These are phyloP conservation scores for Hymenoscyphus repandus DNA, from an alignment of 2,329 filamentous ascomycete species.

Conservation along the genomic window DNA sequence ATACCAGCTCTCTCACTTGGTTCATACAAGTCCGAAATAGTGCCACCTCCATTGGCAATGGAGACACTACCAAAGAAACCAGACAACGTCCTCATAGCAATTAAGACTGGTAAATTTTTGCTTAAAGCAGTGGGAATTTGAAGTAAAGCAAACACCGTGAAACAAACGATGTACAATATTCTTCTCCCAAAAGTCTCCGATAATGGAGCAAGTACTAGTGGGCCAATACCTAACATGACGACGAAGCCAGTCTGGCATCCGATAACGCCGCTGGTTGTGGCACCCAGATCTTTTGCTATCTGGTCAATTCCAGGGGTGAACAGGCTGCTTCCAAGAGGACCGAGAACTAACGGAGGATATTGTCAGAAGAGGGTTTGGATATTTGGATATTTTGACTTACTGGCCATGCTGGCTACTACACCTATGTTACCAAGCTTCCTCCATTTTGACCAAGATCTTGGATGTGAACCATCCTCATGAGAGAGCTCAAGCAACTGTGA, in stretches of 20 bases:
- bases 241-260: conserved; percentile 42
- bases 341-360: conserved; percentile 17
- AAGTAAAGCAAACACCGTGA: conserved; percentile 30
- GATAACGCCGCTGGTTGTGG: conserved; percentile 47
- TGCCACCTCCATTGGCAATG: conserved; percentile 38
- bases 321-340: conserved; percentile 35
- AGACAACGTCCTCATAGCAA: conserved; percentile 43
- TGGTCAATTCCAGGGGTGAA: conserved; percentile 45
- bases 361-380: background rate
- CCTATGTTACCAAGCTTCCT: conserved; percentile 25
- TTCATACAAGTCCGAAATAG: conserved; percentile 37
- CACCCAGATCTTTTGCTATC: conserved; percentile 42
- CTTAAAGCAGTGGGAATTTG: conserved; percentile 60
- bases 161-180: conserved; percentile 35
- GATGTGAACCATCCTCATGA: conserved; percentile 21
- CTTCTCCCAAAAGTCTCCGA: conserved; percentile 24
- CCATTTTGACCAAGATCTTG: conserved; percentile 21
- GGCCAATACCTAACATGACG: conserved; percentile 17
- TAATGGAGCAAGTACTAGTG: conserved; percentile 17
- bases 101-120: conserved; percentile 39
- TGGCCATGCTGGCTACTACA: conserved; percentile 24
- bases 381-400: conserved; percentile 9
- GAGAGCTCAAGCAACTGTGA: conserved; percentile 2
- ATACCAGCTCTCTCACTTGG: conserved; percentile 28
- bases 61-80: conserved; percentile 43